Evolutionary conservation across 441 rosid genomes (phyloP).

Genomic region (Macaranga tanarius): DNA sequence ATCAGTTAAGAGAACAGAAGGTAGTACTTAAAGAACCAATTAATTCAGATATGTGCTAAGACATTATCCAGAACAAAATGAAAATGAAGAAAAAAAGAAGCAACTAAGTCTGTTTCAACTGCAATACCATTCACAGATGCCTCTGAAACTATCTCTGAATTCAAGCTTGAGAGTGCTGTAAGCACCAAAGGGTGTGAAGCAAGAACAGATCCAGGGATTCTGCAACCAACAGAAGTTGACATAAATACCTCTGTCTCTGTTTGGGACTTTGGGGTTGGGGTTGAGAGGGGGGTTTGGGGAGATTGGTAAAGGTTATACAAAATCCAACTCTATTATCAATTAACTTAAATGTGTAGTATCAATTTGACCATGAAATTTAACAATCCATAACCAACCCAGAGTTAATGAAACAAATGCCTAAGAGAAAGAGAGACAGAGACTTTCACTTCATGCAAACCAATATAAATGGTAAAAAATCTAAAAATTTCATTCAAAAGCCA

Average conservation of each 20-base stretch:
- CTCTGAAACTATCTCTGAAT: conserved; percentile 85
- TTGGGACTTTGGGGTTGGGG: too few relatives aligned
- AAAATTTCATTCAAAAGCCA: not conserved
- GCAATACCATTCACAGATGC: conserved; percentile 94
- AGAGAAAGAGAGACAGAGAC: not conserved
- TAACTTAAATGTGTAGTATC: too few relatives aligned
- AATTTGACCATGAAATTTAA: too few relatives aligned
- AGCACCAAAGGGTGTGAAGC: conserved; percentile 92
- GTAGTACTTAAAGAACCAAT: conserved; percentile 5
- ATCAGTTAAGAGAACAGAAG: conserved; percentile 6
- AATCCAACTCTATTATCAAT: too few relatives aligned
- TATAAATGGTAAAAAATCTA: not conserved
- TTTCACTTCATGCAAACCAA: not conserved
- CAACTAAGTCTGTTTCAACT: not conserved
- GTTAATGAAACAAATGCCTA: not conserved
- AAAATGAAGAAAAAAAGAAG: conserved; percentile 1
- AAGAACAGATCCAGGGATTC: conserved; percentile 83
- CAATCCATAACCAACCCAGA: not conserved
- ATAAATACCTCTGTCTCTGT: conserved; percentile 13
- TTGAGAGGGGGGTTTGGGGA: too few relatives aligned
- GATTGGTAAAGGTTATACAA: too few relatives aligned
- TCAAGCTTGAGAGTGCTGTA: conserved; percentile 90
- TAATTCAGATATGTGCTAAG: not conserved
- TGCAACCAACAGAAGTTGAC: conserved; percentile 47
- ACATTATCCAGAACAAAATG: not conserved